phyloP scores from a whole-genome alignment of 1,139 yeast species.

The Pichia sp. region DNA sequence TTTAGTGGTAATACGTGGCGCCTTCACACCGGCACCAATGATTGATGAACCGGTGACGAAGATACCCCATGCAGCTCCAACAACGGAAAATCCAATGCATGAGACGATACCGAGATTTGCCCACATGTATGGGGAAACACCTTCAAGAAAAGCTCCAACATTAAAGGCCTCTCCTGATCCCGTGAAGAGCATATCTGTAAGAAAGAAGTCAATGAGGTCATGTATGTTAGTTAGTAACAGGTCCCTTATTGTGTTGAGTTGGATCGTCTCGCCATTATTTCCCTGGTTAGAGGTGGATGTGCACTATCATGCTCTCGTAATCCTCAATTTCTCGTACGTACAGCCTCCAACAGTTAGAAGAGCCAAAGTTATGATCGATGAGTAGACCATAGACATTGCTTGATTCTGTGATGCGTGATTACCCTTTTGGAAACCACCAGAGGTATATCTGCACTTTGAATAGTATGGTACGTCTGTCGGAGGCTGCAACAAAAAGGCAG shows the following conservation, averaged over 20 bases:
- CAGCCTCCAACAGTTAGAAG: constrained; percentile 15
- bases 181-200: constrained; percentile 68
- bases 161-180: constrained; percentile 89
- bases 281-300: too few species aligned
- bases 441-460: too few species aligned
- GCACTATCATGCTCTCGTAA: too few species aligned
- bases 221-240: too few species aligned
- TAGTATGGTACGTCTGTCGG: too few species aligned
- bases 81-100: constrained; percentile 91
- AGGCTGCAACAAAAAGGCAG: too few species aligned
- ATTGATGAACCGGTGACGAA: constrained; percentile 93
- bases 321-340: constrained; percentile 9
- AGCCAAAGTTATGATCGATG: constrained; percentile 10
- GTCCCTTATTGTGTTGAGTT: too few species aligned
- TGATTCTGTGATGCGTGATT: too few species aligned
- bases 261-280: too few species aligned
- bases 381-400: constrained; percentile 11
- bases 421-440: too few species aligned
- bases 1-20: constrained; percentile 96
- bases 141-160: constrained; percentile 77
- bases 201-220: too few species aligned
- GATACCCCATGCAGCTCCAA: constrained; percentile 99
- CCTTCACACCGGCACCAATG: constrained; percentile 96
- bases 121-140: constrained; percentile 96
- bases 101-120: constrained; percentile 86